A percentile compares a stretch with the other conserved stretches of the same genome.
Evolutionary conservation across 305 asterid species (phyloP).

Genomic region (Nicotiana rustica): DNA sequence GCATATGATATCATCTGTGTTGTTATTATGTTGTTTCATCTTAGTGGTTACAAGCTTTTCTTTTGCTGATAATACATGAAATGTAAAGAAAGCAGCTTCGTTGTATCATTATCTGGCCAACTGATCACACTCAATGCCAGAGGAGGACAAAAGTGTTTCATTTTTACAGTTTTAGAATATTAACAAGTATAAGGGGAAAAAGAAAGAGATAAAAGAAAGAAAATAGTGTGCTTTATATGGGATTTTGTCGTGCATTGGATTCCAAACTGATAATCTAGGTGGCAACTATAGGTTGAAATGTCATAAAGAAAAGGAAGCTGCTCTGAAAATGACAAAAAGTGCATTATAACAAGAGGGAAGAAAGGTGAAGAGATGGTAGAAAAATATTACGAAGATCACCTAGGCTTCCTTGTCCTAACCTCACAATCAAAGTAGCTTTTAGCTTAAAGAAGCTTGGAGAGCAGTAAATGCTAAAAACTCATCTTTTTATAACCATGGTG

Average conservation of each 20-base stretch:
- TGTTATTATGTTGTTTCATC: not conserved
- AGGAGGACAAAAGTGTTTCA: too few species aligned
- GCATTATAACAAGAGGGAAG: not conserved
- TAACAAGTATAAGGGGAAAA: not conserved
- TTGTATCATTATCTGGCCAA: not conserved
- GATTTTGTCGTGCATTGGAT: too few species aligned
- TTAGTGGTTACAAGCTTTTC: not conserved
- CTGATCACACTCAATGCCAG: not conserved
- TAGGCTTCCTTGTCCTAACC: not conserved
- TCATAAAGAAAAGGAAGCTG: not conserved
- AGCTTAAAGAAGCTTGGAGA: not conserved
- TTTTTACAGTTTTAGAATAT: not conserved
- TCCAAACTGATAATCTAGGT: too few species aligned
- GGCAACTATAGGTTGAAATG: not conserved
- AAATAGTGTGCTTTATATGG: not conserved
- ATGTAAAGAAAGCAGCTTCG: not conserved
- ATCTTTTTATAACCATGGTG: not conserved
- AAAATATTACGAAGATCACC: not conserved
- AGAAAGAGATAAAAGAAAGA: not conserved
- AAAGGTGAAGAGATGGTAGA: not conserved
- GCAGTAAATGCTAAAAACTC: not conserved
- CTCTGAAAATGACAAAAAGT: not conserved
- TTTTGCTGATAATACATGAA: not conserved
- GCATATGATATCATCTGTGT: not conserved
- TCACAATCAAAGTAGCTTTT: not conserved